These are phyloP conservation scores for Pleurotus eryngii DNA, from an alignment of 768 basidiomycete species.

Conservation along the genomic window DNA sequence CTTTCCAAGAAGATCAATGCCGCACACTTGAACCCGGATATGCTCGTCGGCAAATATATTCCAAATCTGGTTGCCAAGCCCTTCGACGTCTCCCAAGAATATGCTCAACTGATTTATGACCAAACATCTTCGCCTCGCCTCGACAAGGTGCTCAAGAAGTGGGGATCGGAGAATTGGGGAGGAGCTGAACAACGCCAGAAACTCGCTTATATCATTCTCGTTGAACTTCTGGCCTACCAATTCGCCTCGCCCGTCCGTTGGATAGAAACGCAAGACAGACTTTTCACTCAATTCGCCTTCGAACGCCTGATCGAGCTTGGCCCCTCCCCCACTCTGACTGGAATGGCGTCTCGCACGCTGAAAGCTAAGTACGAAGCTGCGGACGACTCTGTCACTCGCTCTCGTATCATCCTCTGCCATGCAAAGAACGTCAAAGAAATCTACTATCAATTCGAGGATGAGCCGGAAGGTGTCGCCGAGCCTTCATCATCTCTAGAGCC, in stretches of 20 bases:
- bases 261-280: slow-evolving; percentile 97
- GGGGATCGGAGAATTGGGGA: slow-evolving; percentile 92
- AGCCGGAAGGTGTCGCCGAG: slow-evolving; percentile 44
- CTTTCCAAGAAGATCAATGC: slow-evolving; percentile 98
- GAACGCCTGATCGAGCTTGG: slow-evolving; percentile 96
- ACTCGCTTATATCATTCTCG: slow-evolving; percentile 93
- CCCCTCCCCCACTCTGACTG: slow-evolving; percentile 93
- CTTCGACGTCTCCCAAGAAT: slow-evolving; percentile 79
- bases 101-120: slow-evolving; percentile 93
- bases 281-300: slow-evolving; percentile 83
- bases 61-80: slow-evolving; percentile 93
- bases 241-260: slow-evolving; percentile 98
- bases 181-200: slow-evolving; percentile 80
- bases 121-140: slow-evolving; percentile 95
- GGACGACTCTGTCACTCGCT: slow-evolving; percentile 81
- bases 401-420: slow-evolving; percentile 83
- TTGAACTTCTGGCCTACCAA: slow-evolving; percentile 96
- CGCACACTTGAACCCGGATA: slow-evolving; percentile 87
- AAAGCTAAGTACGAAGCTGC: slow-evolving; percentile 91
- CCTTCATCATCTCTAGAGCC: slow-evolving; percentile 33
- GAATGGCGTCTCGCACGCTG: slow-evolving; percentile 88
- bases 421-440: slow-evolving; percentile 96
- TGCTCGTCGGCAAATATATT: slow-evolving; percentile 92
- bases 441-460: slow-evolving; percentile 97
- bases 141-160: slow-evolving; percentile 89